Evolutionary conservation across 371 early-diverging fungal genomes (phyloP), one percentile per base, ranked within the genome.

Genomic region (Haplosporangium sp.): DNA sequence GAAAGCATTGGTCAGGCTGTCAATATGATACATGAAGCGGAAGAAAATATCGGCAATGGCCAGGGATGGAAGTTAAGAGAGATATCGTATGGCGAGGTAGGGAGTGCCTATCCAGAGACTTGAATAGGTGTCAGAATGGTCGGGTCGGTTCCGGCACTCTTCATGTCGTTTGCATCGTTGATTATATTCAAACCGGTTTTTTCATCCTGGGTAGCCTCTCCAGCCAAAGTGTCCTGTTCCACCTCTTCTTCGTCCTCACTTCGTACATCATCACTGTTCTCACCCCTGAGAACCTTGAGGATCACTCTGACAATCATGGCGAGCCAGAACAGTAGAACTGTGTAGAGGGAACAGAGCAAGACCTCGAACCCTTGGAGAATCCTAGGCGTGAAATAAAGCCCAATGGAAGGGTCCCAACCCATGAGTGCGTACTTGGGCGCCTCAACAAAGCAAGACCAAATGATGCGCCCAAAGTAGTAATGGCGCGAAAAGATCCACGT

Each of bases 401-500:
- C 92, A 40, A 82, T 85, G 47, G 82, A 85, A 3, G 93, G 92
- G 50, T 89, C 88, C 93, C 93, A 93, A n/a, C 67, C 67, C 82
- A 81, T 75, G 45, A 81, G 79, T 41, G 87, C 57, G 64, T 85
- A 88, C 55, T 63, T 70, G 21, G 47, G 65, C 9, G 86, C 88
- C 73, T 89, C 88, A 43, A 69, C 79, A 62, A 73, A 86, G 8
- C 85, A 76, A 29, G 89, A 85, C 83, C 86, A 87, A 54, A 88
- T 82, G 52, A 93, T 84, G 61, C 83, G 59, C 1, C 84, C 81
- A 58, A 85, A 94, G 70, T 91, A 73, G 20, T 80, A 81, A 67
- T 95, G 95, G 41, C 95, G 86, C 1, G 95, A 91, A 20, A 87
- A 61, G 46, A 95, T 69, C 96, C 96, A 96, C 20, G 90, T 86